phyloP scores from a whole-genome alignment of 495 filamentous ascomycete species.

The Geoglossum glabrum region DNA sequence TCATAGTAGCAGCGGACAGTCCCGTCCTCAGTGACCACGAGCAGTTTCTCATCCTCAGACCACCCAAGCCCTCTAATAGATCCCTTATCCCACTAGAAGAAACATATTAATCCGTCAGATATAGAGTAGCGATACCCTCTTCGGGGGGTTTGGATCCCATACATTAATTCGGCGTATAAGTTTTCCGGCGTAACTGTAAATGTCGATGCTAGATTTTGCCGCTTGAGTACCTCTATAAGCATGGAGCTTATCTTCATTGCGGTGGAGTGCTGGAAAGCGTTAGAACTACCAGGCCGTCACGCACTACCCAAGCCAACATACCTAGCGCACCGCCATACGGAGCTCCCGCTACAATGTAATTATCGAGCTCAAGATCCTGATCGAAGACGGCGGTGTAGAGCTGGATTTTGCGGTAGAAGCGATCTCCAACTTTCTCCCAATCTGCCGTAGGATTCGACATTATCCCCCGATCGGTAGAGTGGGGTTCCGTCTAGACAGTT shows the following conservation, averaged over 20 bases:
- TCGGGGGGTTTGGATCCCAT: slow-evolving; percentile 13
- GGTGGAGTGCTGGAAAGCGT: slow-evolving; percentile 50
- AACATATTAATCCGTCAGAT: slow-evolving; percentile 3
- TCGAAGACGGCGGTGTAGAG: slow-evolving; percentile 86
- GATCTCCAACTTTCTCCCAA: slow-evolving; percentile 82
- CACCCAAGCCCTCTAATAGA: slow-evolving; percentile 78
- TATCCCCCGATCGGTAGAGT: not conserved
- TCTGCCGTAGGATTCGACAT: slow-evolving; percentile 55
- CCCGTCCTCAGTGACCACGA: slow-evolving; percentile 77
- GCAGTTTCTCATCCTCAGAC: slow-evolving; percentile 89
- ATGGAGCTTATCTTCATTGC: slow-evolving; percentile 69
- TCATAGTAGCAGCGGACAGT: slow-evolving; percentile 83
- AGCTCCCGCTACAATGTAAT: slow-evolving; percentile 79
- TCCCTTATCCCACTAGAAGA: slow-evolving; percentile 70
- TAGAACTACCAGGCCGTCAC: not conserved
- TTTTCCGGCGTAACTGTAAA: slow-evolving; percentile 84
- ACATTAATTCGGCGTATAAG: slow-evolving; percentile 53
- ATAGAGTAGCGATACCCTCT: not conserved
- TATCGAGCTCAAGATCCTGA: slow-evolving; percentile 80
- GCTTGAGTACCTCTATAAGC: slow-evolving; percentile 50
- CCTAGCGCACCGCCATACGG: slow-evolving; percentile 89
- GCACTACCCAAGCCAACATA: slow-evolving; percentile 23
- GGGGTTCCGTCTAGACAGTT: not conserved
- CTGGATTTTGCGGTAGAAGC: slow-evolving; percentile 83
- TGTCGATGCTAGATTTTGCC: slow-evolving; percentile 69